Percentiles rank a stretch among this genome's conserved stretches.
These are phyloP conservation scores for Sporisorium scitamineum DNA, from an alignment of 1,284 basidiomycete species.

Conservation along the genomic window DNA sequence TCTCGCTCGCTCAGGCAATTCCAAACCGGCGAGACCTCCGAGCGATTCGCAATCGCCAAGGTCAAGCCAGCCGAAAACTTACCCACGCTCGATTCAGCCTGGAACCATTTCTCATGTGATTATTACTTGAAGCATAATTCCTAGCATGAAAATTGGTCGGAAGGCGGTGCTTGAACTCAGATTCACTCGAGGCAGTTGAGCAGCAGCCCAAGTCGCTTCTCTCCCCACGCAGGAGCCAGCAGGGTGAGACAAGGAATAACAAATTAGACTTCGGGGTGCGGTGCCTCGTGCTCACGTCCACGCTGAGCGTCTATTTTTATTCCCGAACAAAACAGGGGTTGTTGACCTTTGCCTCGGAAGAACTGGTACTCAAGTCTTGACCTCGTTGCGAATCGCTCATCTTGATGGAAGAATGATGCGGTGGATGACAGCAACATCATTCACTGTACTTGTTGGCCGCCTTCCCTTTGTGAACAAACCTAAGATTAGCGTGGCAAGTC, in stretches of 20 bases:
- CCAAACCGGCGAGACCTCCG: background rate
- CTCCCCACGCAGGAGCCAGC: background rate
- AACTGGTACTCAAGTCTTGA: too few species aligned
- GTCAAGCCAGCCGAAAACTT: too few species aligned
- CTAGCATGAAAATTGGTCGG: slow-evolving; percentile 4
- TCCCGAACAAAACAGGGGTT: too few species aligned
- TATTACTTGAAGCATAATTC: too few species aligned
- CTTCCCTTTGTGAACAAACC: background rate
- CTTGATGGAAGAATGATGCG: too few species aligned
- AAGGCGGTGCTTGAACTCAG: slow-evolving; percentile 8
- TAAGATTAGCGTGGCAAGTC: slow-evolving; percentile 8
- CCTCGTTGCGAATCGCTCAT: too few species aligned
- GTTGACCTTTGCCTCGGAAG: too few species aligned
- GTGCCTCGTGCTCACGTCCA: background rate
- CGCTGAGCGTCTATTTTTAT: too few species aligned
- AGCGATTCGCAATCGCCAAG: too few species aligned
- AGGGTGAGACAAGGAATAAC: background rate
- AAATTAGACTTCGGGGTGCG: background rate
- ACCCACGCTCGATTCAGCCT: background rate
- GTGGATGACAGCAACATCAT: background rate
- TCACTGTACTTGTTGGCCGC: background rate
- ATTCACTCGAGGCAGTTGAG: background rate
- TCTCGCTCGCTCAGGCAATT: too few species aligned
- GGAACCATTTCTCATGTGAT: background rate
- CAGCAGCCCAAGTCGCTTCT: too few species aligned